Evolutionary conservation across 352 stramenopile genomes (phyloP).

Genomic region (Phytophthora sojae): DNA sequence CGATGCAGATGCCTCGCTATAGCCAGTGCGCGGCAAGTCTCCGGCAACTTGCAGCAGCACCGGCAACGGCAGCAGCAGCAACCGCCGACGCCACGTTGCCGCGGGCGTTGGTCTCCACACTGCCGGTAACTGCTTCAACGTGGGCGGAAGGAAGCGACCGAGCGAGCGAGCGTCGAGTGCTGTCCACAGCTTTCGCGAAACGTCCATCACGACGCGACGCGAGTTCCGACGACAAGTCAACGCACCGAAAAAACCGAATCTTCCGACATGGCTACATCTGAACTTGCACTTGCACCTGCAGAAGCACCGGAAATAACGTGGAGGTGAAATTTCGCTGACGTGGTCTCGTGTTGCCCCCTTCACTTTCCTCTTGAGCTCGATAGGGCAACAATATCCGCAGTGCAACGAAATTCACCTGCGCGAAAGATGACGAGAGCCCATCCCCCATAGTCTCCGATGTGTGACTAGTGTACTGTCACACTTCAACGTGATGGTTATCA

Average conservation of each 20-base stretch:
- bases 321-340: not conserved
- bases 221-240: not conserved
- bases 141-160: not conserved
- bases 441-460: no score
- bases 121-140: not conserved
- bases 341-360: not conserved
- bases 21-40: not conserved
- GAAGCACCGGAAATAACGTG: slow-evolving; percentile 3
- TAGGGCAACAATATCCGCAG: not conserved
- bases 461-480: no score
- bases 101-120: slow-evolving; percentile 1
- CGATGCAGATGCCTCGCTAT: not conserved
- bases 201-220: slow-evolving; percentile 6
- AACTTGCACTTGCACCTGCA: not conserved
- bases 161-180: not conserved
- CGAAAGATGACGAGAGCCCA: no score
- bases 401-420: not conserved
- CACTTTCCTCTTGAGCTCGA: not conserved
- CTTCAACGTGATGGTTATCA: no score
- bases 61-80: not conserved
- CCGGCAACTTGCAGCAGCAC: not conserved
- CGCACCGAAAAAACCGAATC: slow-evolving; percentile 1
- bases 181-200: slow-evolving; percentile 13
- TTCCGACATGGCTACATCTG: slow-evolving; percentile 29
- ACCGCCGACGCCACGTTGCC: slow-evolving; percentile 2